Conservation (phyloP, 116 monocot species). For the Thalassia testudinum region DNA sequence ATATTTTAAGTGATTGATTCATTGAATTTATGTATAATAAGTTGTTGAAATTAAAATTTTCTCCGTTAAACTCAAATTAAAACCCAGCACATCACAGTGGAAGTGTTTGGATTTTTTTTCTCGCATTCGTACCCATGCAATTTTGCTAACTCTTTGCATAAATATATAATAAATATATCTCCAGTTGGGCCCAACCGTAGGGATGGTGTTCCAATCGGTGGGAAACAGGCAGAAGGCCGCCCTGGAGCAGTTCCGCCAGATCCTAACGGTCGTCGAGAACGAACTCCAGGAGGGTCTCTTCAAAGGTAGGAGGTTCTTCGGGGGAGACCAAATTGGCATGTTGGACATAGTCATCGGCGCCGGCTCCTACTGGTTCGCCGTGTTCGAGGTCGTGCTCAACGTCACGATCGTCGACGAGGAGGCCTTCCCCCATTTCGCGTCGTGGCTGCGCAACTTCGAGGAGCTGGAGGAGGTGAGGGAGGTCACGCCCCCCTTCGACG, state of each 20-base stretch:
- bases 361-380: constrained; percentile 52
- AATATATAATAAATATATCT: too few species aligned
- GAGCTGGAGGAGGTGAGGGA: constrained; percentile 38
- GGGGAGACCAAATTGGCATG: constrained; percentile 55
- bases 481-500: too few species aligned
- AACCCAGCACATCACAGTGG: too few species aligned
- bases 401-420: constrained; percentile 45
- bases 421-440: constrained; percentile 42
- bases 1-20: too few species aligned
- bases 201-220: too few species aligned
- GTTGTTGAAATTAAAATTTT: too few species aligned
- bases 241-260: constrained; percentile 27
- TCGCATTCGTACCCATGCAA: too few species aligned
- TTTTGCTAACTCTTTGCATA: too few species aligned
- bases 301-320: constrained; percentile 63
- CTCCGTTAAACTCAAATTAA: too few species aligned
- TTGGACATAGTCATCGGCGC: constrained; percentile 64
- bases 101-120: too few species aligned
- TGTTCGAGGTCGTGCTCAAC: constrained; percentile 46
- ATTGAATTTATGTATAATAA: too few species aligned
- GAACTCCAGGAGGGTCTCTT: constrained; percentile 59
- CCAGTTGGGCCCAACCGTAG: too few species aligned
- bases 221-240: constrained; percentile 37
- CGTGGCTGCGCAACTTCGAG: constrained; percentile 45
- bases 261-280: constrained; percentile 33